Conservation (phyloP, 2,329 filamentous ascomycete genomes). For the Fusarium longipes region DNA sequence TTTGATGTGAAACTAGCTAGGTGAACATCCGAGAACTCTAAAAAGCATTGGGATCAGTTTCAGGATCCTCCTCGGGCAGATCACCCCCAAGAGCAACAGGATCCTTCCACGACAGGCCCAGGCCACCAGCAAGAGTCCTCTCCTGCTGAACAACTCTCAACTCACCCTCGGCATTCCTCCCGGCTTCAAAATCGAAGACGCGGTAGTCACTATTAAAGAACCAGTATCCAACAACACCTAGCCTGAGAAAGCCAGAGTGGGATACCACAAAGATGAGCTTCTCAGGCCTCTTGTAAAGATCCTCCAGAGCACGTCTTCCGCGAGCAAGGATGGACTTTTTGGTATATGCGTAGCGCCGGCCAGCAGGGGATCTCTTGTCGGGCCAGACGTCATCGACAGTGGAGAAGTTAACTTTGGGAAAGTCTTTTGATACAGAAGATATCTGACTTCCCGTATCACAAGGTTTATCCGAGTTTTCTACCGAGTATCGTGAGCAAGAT, state of each 20-base stretch:
- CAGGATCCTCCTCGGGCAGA: slow-evolving; percentile 50
- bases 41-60: slow-evolving; percentile 1
- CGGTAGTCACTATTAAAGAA: slow-evolving; percentile 74
- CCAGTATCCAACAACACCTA: slow-evolving; percentile 65
- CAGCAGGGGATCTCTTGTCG: slow-evolving; percentile 66
- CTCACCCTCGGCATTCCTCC: slow-evolving; percentile 42
- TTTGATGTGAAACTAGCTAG: background rate
- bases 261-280: slow-evolving; percentile 72
- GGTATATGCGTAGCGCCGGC: slow-evolving; percentile 63
- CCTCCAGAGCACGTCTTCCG: slow-evolving; percentile 61
- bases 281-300: slow-evolving; percentile 65
- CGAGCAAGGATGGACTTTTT: slow-evolving; percentile 64
- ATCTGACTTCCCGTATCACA: slow-evolving; percentile 71
- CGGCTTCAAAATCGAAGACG: slow-evolving; percentile 65
- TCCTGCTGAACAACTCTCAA: slow-evolving; percentile 60
- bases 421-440: slow-evolving; percentile 57
- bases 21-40: background rate
- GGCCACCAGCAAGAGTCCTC: slow-evolving; percentile 49
- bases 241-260: slow-evolving; percentile 72
- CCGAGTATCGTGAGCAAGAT: background rate
- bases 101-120: slow-evolving; percentile 52
- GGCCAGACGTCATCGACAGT: slow-evolving; percentile 69
- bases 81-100: slow-evolving; percentile 54
- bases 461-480: slow-evolving; percentile 65
- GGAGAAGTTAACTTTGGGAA: slow-evolving; percentile 67